Conservation (phyloP, 805 yeast species). For the Ogataea allantospora region DNA sequence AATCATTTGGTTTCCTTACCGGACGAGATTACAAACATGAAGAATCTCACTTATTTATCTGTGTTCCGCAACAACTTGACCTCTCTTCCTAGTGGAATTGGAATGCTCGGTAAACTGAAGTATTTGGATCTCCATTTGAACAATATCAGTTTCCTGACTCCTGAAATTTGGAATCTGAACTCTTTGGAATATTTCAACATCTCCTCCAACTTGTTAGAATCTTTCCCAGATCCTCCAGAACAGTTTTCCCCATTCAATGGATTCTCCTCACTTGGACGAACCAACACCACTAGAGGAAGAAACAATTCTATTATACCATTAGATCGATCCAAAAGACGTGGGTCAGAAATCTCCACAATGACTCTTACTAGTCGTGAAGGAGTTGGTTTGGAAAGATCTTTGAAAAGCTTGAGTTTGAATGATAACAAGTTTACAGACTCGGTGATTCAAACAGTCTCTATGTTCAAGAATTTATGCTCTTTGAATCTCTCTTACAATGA, state of each 20-base stretch:
- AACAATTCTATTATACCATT: slow-evolving; percentile 1
- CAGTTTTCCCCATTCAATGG: slow-evolving; percentile 9
- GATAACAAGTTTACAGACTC: slow-evolving; percentile 84
- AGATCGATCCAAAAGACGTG: slow-evolving; percentile 12
- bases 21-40: slow-evolving; percentile 56
- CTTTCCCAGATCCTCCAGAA: slow-evolving; percentile 55
- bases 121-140: slow-evolving; percentile 80
- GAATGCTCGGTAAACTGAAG: slow-evolving; percentile 56
- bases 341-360: slow-evolving; percentile 14
- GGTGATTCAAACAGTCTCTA: slow-evolving; percentile 64
- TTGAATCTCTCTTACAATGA: slow-evolving; percentile 85
- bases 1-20: slow-evolving; percentile 83
- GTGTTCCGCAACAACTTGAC: slow-evolving; percentile 73
- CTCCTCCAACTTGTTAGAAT: slow-evolving; percentile 66
- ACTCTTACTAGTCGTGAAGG: slow-evolving; percentile 5
- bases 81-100: slow-evolving; percentile 63
- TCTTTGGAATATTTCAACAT: slow-evolving; percentile 61
- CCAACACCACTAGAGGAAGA: slow-evolving; percentile 3
- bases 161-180: slow-evolving; percentile 61
- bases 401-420: slow-evolving; percentile 61
- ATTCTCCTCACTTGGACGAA: slow-evolving; percentile 10
- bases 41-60: slow-evolving; percentile 63
- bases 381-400: slow-evolving; percentile 27
- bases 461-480: slow-evolving; percentile 53
- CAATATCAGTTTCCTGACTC: slow-evolving; percentile 68